Evolutionary conservation across 306 rosid genomes (phyloP).

Genomic region (Boehmeria nivea): DNA sequence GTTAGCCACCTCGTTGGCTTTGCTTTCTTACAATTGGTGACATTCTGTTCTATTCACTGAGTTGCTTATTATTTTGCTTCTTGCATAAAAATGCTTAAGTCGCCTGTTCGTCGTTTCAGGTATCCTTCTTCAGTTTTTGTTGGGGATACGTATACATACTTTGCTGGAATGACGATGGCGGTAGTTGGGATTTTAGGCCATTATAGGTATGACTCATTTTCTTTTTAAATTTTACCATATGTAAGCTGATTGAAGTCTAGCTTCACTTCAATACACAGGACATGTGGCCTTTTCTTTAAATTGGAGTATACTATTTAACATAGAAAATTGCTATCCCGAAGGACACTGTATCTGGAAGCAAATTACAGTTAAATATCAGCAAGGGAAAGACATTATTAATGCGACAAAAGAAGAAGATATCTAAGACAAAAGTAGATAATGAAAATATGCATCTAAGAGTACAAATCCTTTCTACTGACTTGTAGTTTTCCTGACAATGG

Average conservation of each 20-base stretch:
- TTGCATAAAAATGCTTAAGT: conserved; percentile 18
- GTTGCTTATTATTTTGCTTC: conserved; percentile 7
- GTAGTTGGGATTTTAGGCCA: conserved; percentile 93
- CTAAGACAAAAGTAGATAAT: too few relatives aligned
- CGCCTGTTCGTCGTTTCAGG: conserved; percentile 45
- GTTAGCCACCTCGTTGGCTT: conserved; percentile 68
- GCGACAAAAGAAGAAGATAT: too few relatives aligned
- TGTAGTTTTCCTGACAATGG: too few relatives aligned
- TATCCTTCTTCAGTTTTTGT: conserved; percentile 94
- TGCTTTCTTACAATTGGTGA: conserved; percentile 74
- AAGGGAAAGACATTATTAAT: too few relatives aligned
- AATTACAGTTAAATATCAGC: too few relatives aligned
- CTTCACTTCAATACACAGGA: background rate
- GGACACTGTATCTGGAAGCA: too few relatives aligned
- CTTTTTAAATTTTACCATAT: background rate
- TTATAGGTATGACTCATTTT: conserved; percentile 53
- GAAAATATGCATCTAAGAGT: too few relatives aligned
- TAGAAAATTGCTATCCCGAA: too few relatives aligned
- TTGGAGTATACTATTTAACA: too few relatives aligned
- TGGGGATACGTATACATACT: conserved; percentile 94
- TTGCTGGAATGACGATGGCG: conserved; percentile 99
- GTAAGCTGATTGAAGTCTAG: background rate
- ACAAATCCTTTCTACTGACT: too few relatives aligned
- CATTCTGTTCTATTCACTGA: background rate
- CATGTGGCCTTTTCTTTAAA: too few relatives aligned